Conservation (phyloP, 495 filamentous ascomycete species). For the Neurospora sp. region DNA sequence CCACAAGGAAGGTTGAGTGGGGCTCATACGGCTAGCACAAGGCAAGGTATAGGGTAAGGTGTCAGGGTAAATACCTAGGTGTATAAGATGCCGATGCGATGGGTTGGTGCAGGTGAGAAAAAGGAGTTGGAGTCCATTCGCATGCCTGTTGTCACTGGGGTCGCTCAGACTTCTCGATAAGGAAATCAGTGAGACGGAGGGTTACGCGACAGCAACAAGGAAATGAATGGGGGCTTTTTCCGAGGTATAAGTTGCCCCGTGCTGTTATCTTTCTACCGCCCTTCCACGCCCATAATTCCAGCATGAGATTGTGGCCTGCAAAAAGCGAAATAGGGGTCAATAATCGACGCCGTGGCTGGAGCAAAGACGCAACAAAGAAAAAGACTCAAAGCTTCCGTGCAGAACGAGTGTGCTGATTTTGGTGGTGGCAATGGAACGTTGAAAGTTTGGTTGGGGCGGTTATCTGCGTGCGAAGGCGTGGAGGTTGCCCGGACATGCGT, state of each 20-base stretch:
- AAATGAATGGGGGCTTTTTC: background rate
- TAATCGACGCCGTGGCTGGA: background rate
- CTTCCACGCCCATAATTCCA: slow-evolving; percentile 2
- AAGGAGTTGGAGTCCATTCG: background rate
- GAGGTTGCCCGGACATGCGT: background rate
- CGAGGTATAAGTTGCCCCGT: background rate
- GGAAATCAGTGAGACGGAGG: background rate
- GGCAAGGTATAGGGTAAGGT: background rate
- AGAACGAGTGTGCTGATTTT: background rate
- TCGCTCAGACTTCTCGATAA: background rate
- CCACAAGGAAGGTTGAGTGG: background rate
- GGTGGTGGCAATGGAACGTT: background rate
- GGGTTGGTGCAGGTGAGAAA: background rate
- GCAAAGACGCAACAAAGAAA: background rate
- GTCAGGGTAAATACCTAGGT: background rate
- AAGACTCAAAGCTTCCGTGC: background rate
- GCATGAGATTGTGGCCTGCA: background rate
- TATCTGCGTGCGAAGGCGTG: background rate
- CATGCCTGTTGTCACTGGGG: background rate
- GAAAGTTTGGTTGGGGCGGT: background rate
- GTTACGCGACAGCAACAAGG: background rate
- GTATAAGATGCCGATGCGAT: background rate
- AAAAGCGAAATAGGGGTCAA: background rate
- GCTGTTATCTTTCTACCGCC: background rate
- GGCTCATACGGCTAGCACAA: background rate